These are phyloP conservation scores for Solanum aculeatissimum DNA, from an alignment of 305 asterid species.

Conservation along the genomic window DNA sequence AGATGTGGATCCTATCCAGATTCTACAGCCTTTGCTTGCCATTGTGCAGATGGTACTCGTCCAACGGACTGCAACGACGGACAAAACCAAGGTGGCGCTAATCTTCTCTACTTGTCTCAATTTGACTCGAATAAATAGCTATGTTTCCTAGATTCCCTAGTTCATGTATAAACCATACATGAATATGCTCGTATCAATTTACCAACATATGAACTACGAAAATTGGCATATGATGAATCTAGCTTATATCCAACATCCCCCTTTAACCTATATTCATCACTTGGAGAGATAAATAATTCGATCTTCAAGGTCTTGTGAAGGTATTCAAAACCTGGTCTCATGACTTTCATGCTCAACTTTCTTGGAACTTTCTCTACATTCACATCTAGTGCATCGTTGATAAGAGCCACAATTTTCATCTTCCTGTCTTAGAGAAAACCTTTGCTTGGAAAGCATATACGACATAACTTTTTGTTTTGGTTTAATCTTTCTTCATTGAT, in stretches of 20 bases:
- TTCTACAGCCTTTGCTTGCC: slow-evolving; percentile 21
- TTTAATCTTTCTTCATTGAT: background rate
- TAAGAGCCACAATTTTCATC: background rate
- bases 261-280: background rate
- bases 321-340: background rate
- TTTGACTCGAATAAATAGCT: background rate
- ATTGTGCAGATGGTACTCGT: slow-evolving; percentile 10
- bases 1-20: slow-evolving; percentile 22
- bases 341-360: background rate
- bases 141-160: background rate
- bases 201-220: background rate
- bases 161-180: background rate
- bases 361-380: background rate
- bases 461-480: background rate
- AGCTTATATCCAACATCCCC: background rate
- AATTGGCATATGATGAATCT: background rate
- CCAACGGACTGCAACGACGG: slow-evolving; percentile 3
- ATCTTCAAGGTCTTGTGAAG: background rate
- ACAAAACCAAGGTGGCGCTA: background rate
- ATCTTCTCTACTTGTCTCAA: background rate
- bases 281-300: background rate
- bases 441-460: background rate
- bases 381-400: background rate
- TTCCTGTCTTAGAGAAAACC: background rate
- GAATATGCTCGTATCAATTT: background rate